Base-by-base conservation (phyloP, 495 filamentous ascomycete genomes). In the Daldinia caldariorum region DNA sequence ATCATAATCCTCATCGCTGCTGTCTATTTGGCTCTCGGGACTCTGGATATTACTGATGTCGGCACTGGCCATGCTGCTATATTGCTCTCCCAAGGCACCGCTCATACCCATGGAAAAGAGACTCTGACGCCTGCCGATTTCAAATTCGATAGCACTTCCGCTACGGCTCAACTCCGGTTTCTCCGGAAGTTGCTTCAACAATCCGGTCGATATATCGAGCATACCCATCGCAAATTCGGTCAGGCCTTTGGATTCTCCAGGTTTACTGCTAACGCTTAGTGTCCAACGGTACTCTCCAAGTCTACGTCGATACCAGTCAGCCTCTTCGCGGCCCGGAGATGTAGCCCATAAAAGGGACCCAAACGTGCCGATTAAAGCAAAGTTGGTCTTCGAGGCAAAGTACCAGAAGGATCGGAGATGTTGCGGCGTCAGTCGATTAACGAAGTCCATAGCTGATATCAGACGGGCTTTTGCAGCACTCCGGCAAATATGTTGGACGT, bases 231-330 rank as follows among this genome's bases (percentile, higher is more conserved):
- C 92, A 72, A 90, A 89, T 58, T 91, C 88, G 9, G 91, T 89
- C 75, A 97, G 90, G 13, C 81, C 78, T 41, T 79, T 81, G 29
- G 76, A 78, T 62, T 89, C 86, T 29, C 94, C 94, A 41, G 90
- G 89, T 73, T 93, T 92, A 66, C 87, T 88, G 77, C 88, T 91
- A 35, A 98, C 94, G 38, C 89, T 89, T 66, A 99, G 82, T 1
- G 94, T 97, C 95, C 95, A 99, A 50, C 92, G 83, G 76, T 97
- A 97, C 82, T 99, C 95, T 63, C 88, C 88, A 10, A 97, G 83
- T 3, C 95, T 83, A 2, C 90, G 84, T 20, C 91, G 88, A 80
- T 99, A 99, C 85, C 97, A 99, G n/a, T 96, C 93, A 4, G 92
- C 92, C 79, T 99, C 95, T 78, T 98, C 94, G 18, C 87, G 84